phyloP scores from a whole-genome alignment of 2,329 filamentous ascomycete species.

The Zasmidium angulare region DNA sequence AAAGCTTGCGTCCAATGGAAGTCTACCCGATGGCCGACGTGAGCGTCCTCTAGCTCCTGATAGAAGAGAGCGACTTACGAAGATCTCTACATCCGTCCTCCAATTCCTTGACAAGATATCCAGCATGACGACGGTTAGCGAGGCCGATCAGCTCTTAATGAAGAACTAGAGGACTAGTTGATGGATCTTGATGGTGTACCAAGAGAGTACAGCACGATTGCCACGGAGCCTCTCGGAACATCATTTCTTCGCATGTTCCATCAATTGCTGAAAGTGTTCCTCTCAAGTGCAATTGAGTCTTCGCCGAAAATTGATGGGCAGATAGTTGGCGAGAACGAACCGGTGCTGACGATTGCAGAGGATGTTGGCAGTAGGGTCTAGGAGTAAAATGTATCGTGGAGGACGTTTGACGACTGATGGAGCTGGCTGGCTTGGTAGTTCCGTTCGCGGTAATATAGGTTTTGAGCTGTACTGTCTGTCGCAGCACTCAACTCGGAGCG shows the following conservation, averaged over 20 bases:
- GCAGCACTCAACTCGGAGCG: too few relatives aligned
- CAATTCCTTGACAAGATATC: background rate
- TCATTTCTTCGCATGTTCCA: background rate
- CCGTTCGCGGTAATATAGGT: too few relatives aligned
- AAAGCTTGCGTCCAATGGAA: too few relatives aligned
- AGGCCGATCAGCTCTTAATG: too few relatives aligned
- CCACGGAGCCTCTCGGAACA: background rate
- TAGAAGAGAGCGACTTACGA: background rate
- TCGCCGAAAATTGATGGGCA: background rate
- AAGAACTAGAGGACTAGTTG: background rate
- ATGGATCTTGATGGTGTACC: background rate
- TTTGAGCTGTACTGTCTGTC: too few relatives aligned
- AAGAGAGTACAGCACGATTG: background rate
- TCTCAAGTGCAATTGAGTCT: background rate
- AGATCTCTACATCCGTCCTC: background rate
- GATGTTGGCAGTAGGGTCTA: background rate
- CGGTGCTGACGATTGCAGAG: background rate
- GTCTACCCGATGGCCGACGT: too few relatives aligned
- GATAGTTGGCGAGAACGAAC: background rate
- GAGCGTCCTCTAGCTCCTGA: background rate
- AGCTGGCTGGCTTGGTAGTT: too few relatives aligned
- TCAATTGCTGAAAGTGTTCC: background rate
- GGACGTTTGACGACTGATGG: too few relatives aligned
- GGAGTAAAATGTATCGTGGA: too few relatives aligned
- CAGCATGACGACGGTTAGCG: too few relatives aligned